Base-by-base conservation (phyloP, 2,329 filamentous ascomycete species). In the Aspergillus sp. region DNA sequence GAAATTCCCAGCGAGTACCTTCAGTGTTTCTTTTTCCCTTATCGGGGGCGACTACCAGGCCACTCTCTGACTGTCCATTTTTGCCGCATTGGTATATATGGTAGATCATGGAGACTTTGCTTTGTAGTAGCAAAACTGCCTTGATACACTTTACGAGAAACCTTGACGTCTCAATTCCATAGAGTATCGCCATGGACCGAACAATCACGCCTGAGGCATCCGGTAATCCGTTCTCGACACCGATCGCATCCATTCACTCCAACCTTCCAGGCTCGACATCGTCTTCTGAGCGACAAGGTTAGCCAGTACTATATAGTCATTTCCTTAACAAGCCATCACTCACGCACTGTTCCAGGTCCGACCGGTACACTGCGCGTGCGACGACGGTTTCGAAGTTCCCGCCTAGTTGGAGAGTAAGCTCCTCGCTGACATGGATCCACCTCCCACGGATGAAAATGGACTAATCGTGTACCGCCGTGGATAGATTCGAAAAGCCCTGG, bases 401-500 rank as follows among this genome's bases (percentile, higher is more conserved):
- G 63, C 19, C 38, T 65, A 34, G 60, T 62, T 23, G 63, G 63
- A 30, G 53, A 65, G 55, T 58, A 51, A 43, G 55, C 3, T 25
- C 17, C 22, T 15, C 19, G 9, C 19, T 25, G 31, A 8, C 11
- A 9, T 23, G 19, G 19, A 19, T 19, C 1, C 19, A 19, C 2
- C 19, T 19, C 19, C 19, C 19, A 19, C 19, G 19, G 19, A 19
- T 19, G 19, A 19, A 19, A 19, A 19, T 19, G 19, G 19, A 19
- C 19, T 19, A 19, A 19, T 19, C 19, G 19, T 19, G 19, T 19
- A 19, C 19, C 19, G 2, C 19, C 43, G 46, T 9, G 8, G 11
- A 9, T 45, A 58, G 55, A 50, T 65, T 62, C 23, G 63, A 65
- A 28, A 62, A 61, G 41, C 63, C 63, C 1, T 65, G 63, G 63